phyloP scores from a whole-genome alignment of 176 grass and related monocot species.

The Carex kokanica region DNA sequence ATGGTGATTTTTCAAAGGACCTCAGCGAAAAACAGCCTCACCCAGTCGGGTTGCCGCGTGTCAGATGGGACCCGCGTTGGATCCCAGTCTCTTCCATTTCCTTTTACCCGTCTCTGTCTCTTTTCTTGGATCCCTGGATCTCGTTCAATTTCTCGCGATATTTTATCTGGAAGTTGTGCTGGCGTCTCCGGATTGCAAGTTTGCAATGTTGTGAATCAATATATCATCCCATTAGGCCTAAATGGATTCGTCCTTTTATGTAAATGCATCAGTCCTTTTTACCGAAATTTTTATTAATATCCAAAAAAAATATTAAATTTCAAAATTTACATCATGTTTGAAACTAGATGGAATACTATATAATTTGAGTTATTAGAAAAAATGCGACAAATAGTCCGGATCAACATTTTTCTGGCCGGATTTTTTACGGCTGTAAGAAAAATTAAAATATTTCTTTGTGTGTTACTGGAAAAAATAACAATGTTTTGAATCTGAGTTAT shows the following conservation, averaged over 20 bases:
- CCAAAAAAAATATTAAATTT: too few relatives aligned
- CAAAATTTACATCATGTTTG: too few relatives aligned
- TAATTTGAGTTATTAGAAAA: too few relatives aligned
- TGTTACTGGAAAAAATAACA: too few relatives aligned
- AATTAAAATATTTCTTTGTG: too few relatives aligned
- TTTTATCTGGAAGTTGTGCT: neutral
- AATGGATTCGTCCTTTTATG: neutral
- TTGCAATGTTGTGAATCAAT: neutral
- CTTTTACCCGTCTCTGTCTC: neutral
- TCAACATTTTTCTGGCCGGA: too few relatives aligned
- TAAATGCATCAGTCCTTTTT: neutral
- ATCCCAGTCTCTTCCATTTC: neutral
- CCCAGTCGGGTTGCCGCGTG: constrained; percentile 37
- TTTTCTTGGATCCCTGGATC: neutral
- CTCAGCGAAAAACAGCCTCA: neutral
- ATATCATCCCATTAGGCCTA: neutral
- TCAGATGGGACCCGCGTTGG: neutral
- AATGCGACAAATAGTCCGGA: too few relatives aligned
- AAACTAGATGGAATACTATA: too few relatives aligned
- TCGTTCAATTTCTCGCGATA: constrained; percentile 23
- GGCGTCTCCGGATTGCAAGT: neutral
- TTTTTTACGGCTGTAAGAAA: too few relatives aligned
- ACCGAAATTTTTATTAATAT: too few relatives aligned
- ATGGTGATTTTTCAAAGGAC: neutral
- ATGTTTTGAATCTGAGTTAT: too few relatives aligned